Evolutionary conservation across 1,284 basidiomycete genomes (phyloP), one percentile per base, ranked within the genome.

Genomic region (Fistulina hepatica): DNA sequence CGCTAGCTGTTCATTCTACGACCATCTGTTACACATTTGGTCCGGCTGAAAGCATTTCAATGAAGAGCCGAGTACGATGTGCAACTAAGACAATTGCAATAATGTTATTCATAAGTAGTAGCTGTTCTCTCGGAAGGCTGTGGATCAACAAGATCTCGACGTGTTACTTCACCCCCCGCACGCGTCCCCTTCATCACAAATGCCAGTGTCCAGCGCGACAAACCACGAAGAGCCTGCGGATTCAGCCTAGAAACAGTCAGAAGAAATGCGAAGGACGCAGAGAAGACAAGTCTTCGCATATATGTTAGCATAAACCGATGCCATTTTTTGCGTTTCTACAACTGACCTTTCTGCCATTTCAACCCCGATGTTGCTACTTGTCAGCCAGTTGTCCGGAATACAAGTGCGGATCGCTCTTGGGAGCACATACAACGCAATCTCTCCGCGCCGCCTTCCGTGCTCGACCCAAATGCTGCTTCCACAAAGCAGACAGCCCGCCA

Each of bases 1-100:
- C 21, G 90, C 79, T 17, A 94, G 83, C 52, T 95, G 91, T 56
- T 97, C 93, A 12, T 99, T 99, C 59, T 98, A 98, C 56, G 94
- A 99, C 56, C 85, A 92, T 53, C 60, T 67, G 17, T 55, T 97
- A 58, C 76, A 82, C 56, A 51, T 93, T 20, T 98, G 94, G 94
- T 62, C 60, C 37, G 79, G 69, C 36, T 83, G 57, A 57, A 19
- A 20, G n/a, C n/a, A n/a, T n/a, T n/a, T n/a, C n/a, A n/a, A n/a
- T n/a, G n/a, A n/a, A n/a, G n/a, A n/a, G n/a, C n/a, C n/a, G n/a
- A n/a, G n/a, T n/a, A n/a, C n/a, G n/a, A n/a, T n/a, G n/a, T n/a
- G n/a, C n/a, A n/a, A n/a, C n/a, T n/a, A n/a, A n/a, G n/a, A n/a
- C n/a, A n/a, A n/a, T n/a, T n/a, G n/a, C n/a, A n/a, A n/a, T n/a